Percentiles rank a stretch among this genome's conserved stretches.
Evolutionary conservation across 345 rosid species (phyloP).

Genomic region (Murraya paniculata): DNA sequence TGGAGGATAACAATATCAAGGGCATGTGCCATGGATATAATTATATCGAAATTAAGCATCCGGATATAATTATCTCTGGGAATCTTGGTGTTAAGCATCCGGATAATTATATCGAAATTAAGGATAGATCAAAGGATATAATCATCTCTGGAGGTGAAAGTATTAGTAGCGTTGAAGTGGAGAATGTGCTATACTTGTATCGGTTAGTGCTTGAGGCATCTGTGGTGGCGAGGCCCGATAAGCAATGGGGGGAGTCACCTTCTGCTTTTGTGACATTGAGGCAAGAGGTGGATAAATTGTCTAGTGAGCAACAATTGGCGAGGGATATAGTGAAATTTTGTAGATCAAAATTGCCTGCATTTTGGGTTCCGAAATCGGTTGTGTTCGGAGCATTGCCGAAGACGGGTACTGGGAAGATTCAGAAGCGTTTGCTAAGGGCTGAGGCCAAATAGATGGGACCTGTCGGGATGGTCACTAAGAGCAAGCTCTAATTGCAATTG

Average conservation of each 20-base stretch:
- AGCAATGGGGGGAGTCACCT: slow-evolving; percentile 85
- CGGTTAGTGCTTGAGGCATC: slow-evolving; percentile 81
- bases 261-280: slow-evolving; percentile 81
- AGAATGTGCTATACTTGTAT: slow-evolving; percentile 62
- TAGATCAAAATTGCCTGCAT: slow-evolving; percentile 69
- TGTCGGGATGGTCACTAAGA: slow-evolving; percentile 6
- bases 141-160: slow-evolving; percentile 95
- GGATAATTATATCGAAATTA: slow-evolving; percentile 78
- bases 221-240: slow-evolving; percentile 80
- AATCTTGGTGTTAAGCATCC: slow-evolving; percentile 88
- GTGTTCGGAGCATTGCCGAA: slow-evolving; percentile 83
- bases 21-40: too few relatives aligned
- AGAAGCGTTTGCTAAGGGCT: slow-evolving; percentile 71
- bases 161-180: slow-evolving; percentile 82
- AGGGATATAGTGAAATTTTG: slow-evolving; percentile 67
- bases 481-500: too few relatives aligned
- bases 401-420: slow-evolving; percentile 92
- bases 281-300: slow-evolving; percentile 38
- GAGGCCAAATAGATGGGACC: slow-evolving; percentile 80
- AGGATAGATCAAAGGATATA: slow-evolving; percentile 87
- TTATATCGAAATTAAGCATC: too few relatives aligned
- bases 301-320: slow-evolving; percentile 36
- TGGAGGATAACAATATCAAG: slow-evolving; percentile 42
- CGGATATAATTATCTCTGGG: too few relatives aligned
- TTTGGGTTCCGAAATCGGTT: slow-evolving; percentile 84